phyloP scores from a whole-genome alignment of 139 green algal genomes.

The Tetratostichococcus sp. region DNA sequence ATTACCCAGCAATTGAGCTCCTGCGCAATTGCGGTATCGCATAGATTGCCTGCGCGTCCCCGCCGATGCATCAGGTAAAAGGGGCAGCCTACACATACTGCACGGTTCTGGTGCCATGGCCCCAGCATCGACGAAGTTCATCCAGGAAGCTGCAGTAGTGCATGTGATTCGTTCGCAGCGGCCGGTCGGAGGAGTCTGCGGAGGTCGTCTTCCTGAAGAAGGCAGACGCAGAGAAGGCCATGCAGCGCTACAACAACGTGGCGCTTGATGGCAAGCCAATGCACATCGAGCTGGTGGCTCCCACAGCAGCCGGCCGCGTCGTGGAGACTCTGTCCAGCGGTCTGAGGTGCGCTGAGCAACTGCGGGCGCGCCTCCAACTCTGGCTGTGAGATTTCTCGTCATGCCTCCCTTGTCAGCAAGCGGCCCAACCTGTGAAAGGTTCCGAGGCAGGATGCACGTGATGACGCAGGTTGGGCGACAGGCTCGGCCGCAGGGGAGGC shows the following conservation, averaged over 20 bases:
- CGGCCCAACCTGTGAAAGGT: too few species aligned
- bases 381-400: too few species aligned
- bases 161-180: too few species aligned
- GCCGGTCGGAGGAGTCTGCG: constrained; percentile 39
- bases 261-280: constrained; percentile 54
- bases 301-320: constrained; percentile 1
- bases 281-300: constrained; percentile 39
- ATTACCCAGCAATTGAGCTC: too few species aligned
- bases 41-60: too few species aligned
- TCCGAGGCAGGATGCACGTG: not conserved
- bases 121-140: not conserved
- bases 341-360: constrained; percentile 17
- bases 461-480: not conserved
- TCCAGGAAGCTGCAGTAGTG: too few species aligned
- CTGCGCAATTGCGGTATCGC: too few species aligned
- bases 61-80: too few species aligned
- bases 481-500: not conserved
- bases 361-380: too few species aligned
- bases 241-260: constrained; percentile 54
- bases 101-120: too few species aligned
- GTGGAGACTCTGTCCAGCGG: constrained; percentile 32
- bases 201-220: constrained; percentile 42
- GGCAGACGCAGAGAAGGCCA: constrained; percentile 28
- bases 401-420: too few species aligned
- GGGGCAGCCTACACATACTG: too few species aligned